Base-by-base conservation (phyloP, 768 basidiomycete species). In the Tricholomella constricta region DNA sequence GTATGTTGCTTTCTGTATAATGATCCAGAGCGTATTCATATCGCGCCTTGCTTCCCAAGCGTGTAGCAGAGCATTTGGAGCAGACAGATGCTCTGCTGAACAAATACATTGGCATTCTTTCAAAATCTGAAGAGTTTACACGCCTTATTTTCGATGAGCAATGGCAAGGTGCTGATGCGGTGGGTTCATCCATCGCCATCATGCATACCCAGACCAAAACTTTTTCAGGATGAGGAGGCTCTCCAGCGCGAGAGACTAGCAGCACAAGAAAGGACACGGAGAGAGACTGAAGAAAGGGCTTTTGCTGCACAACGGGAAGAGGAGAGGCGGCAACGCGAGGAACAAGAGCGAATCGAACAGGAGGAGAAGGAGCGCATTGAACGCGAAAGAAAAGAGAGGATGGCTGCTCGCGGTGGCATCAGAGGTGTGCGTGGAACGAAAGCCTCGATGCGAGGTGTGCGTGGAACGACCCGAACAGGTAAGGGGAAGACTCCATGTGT, bases 41-140 rank as follows among this genome's bases (percentile, higher is more conserved):
- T 51, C 38, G 32, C 8, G 1, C 40, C 17, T 22, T 42, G 50
- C 31, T 50, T 42, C 22, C 54, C 44, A 53, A 89, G 89, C 80
- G 83, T 59, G 77, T 90, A 34, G 84, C 85, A 9, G 68, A 66
- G 26, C 89, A 90, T 57, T 66, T 92, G 29, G 78, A 77, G 42
- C 81, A 91, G 57, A 91, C 90, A 0, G 84, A 91, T 61, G 80
- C 79, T 1, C 70, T 92, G 51, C 71, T 92, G 53, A 84, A 89
- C 68, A 88, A 84, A 76, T 92, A 92, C 63, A 80, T 88, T 37
- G 72, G 70, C 36, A 81, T 89, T 42, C 72, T 92, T 17, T 79
- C 81, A 5, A 84, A 82, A 65, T 88, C 89, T 2, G 89, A 91
- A 66, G 78, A 82, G 12, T 77, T 82, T 55, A 73, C 88, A 2